phyloP scores from a whole-genome alignment of 768 basidiomycete genomes.

The Gelatoporia subvermispora region DNA sequence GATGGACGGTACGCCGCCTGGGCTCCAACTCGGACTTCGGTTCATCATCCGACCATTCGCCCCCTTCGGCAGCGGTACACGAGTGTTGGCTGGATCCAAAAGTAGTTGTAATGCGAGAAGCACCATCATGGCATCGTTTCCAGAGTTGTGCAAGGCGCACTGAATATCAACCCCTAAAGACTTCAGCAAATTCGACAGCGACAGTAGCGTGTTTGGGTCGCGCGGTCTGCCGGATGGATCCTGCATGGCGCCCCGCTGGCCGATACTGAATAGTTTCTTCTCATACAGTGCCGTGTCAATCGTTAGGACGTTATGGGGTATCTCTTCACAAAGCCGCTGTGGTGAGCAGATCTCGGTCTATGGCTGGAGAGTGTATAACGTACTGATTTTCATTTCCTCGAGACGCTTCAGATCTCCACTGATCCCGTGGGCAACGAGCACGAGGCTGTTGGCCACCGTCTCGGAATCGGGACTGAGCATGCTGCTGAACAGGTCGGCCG shows the following conservation, averaged over 20 bases:
- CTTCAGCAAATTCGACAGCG: slow-evolving; percentile 56
- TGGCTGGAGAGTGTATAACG: slow-evolving; percentile 22
- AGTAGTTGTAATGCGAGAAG: slow-evolving; percentile 68
- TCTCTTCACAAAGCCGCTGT: slow-evolving; percentile 35
- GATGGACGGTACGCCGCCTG: slow-evolving; percentile 8
- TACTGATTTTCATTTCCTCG: slow-evolving; percentile 80
- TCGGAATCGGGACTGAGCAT: slow-evolving; percentile 76
- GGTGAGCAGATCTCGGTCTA: neutral
- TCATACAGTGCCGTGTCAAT: slow-evolving; percentile 66
- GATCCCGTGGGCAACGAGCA: slow-evolving; percentile 64
- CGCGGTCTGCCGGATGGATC: slow-evolving; percentile 57
- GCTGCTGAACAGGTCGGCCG: slow-evolving; percentile 41
- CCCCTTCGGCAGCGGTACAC: slow-evolving; percentile 14
- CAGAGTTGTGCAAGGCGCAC: slow-evolving; percentile 63
- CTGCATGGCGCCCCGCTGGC: slow-evolving; percentile 55
- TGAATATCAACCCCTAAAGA: slow-evolving; percentile 44
- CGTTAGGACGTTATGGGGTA: slow-evolving; percentile 68
- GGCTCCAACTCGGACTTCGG: slow-evolving; percentile 15
- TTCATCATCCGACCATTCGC: slow-evolving; percentile 7
- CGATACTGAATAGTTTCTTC: slow-evolving; percentile 52
- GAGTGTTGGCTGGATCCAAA: slow-evolving; percentile 48
- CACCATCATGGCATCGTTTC: slow-evolving; percentile 71
- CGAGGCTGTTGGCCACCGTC: slow-evolving; percentile 60
- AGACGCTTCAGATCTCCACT: slow-evolving; percentile 53
- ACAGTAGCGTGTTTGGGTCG: slow-evolving; percentile 47